A percentile compares a stretch with the other conserved stretches of the same genome.
phyloP scores from a whole-genome alignment of 1,284 basidiomycete genomes.

The Marasmius fiardii region DNA sequence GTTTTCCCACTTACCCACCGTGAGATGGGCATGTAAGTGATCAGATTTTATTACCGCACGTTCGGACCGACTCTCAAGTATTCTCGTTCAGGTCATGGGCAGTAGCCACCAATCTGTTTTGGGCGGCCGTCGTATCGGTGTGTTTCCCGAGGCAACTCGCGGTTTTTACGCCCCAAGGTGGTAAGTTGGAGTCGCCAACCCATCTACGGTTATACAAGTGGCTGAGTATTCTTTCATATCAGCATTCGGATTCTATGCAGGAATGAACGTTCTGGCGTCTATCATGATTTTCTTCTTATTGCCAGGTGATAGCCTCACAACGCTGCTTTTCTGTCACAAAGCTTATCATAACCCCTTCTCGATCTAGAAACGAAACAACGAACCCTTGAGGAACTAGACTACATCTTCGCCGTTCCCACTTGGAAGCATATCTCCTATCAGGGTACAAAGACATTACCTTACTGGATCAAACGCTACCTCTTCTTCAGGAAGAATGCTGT shows the following conservation, averaged over 20 bases:
- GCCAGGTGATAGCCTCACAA: constrained; percentile 37
- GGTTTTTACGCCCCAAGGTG: constrained; percentile 38
- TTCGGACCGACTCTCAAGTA: neutral
- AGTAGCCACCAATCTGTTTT: constrained; percentile 48
- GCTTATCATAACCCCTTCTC: neutral
- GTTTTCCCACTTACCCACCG: constrained; percentile 63
- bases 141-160: constrained; percentile 57
- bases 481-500: constrained; percentile 39
- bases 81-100: constrained; percentile 42
- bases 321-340: neutral
- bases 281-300: constrained; percentile 55
- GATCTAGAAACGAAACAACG: constrained; percentile 63
- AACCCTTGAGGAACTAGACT: constrained; percentile 59
- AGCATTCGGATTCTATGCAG: constrained; percentile 57
- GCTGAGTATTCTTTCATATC: constrained; percentile 16
- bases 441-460: constrained; percentile 49
- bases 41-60: neutral
- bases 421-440: constrained; percentile 54
- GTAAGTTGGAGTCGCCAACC: constrained; percentile 15
- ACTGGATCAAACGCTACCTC: constrained; percentile 58
- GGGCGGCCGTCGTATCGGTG: constrained; percentile 51
- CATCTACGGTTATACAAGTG: neutral
- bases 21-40: constrained; percentile 45
- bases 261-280: constrained; percentile 48
- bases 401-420: constrained; percentile 63